Percentiles rank a stretch among this genome's conserved stretches.
Conservation (phyloP, 768 basidiomycete species). For the Suillus weaverae region DNA sequence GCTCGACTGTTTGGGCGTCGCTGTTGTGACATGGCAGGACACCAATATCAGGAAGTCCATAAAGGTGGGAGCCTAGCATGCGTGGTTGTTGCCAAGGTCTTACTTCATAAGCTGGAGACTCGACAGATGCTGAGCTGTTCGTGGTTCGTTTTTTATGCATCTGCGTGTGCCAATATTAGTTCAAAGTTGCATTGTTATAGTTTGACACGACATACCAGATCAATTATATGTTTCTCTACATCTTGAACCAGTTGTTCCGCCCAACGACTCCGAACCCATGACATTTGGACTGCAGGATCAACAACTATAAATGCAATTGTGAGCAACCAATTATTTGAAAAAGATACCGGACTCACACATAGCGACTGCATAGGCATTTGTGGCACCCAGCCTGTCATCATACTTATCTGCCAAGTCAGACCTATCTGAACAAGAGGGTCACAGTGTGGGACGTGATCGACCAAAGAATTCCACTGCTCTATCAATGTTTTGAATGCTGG, state of each 20-base stretch:
- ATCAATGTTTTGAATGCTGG: slow-evolving; percentile 2
- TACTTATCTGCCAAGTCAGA: not conserved
- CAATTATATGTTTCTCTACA: not conserved
- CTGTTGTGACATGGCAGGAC: not conserved
- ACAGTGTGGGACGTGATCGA: not conserved
- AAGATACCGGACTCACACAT: slow-evolving; percentile 1
- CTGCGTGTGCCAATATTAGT: not conserved
- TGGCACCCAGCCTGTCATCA: not conserved
- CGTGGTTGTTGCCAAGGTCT: not conserved
- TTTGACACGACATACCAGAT: not conserved
- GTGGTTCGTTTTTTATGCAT: not conserved
- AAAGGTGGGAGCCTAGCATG: not conserved
- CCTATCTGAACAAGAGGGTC: slow-evolving; percentile 1
- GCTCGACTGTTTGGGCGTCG: not conserved
- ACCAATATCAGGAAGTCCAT: not conserved
- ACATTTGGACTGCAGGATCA: not conserved
- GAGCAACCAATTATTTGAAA: not conserved
- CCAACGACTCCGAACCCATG: not conserved
- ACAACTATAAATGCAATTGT: slow-evolving; percentile 3
- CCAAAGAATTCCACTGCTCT: not conserved
- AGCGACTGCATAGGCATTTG: not conserved
- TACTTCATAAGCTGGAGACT: not conserved
- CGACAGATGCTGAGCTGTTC: not conserved
- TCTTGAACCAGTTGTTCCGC: not conserved
- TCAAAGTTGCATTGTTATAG: not conserved